Conservation (phyloP, 805 yeast genomes). For the Yamadazyma kitorensis region DNA sequence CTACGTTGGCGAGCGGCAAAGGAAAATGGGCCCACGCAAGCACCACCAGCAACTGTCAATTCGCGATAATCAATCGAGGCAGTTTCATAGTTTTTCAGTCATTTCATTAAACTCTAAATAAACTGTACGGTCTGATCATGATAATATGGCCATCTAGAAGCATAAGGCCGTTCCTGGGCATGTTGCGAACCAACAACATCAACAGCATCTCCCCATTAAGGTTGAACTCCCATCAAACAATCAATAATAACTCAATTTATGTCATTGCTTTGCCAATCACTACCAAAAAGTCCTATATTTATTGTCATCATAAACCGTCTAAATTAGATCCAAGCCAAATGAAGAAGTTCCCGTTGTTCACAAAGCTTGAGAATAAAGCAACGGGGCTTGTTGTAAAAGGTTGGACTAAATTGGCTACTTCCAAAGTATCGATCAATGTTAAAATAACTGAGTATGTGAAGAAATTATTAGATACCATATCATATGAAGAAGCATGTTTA, state of each 20-base stretch:
- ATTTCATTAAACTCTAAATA: too few relatives aligned
- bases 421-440: constrained; percentile 56
- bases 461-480: constrained; percentile 56
- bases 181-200: background rate
- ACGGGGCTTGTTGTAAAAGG: constrained; percentile 49
- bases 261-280: constrained; percentile 74
- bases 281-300: constrained; percentile 55
- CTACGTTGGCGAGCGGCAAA: too few relatives aligned
- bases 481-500: constrained; percentile 78
- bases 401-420: constrained; percentile 61
- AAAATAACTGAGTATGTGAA: constrained; percentile 55
- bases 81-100: too few relatives aligned
- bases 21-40: too few relatives aligned
- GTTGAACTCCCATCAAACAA: too few relatives aligned
- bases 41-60: too few relatives aligned
- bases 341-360: constrained; percentile 28
- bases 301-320: constrained; percentile 56
- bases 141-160: too few relatives aligned
- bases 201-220: constrained; percentile 4
- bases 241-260: constrained; percentile 47
- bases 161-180: too few relatives aligned
- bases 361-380: constrained; percentile 44
- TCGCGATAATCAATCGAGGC: too few relatives aligned
- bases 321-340: constrained; percentile 24
- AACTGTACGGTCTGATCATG: too few relatives aligned